Percentiles rank a stretch among this genome's conserved stretches.
Conservation (phyloP, 2,329 filamentous ascomycete genomes). For the Salinomyces thailandicus region DNA sequence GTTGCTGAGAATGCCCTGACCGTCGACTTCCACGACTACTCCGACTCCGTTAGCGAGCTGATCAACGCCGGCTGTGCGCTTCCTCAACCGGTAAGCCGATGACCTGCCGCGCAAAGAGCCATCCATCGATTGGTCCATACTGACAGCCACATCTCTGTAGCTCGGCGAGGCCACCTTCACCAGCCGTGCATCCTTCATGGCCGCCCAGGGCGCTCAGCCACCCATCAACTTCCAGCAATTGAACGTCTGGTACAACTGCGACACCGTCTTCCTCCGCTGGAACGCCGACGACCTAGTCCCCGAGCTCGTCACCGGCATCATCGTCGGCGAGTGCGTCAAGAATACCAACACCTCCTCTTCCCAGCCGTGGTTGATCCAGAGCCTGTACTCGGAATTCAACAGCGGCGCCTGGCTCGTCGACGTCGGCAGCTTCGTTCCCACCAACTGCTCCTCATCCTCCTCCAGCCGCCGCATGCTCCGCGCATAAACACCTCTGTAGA, state of each 20-base stretch:
- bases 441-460: slow-evolving; percentile 12
- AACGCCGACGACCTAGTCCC: slow-evolving; percentile 8
- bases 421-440: slow-evolving; percentile 21
- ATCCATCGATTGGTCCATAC: slow-evolving; percentile 18
- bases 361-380: slow-evolving; percentile 23
- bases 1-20: slow-evolving; percentile 20
- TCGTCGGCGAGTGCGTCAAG: slow-evolving; percentile 18
- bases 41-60: slow-evolving; percentile 25
- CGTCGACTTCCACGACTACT: slow-evolving; percentile 24
- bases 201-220: slow-evolving; percentile 22
- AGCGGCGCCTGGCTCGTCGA: slow-evolving; percentile 25
- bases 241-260: slow-evolving; percentile 24
- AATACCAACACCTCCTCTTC: slow-evolving; percentile 7
- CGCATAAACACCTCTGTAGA: slow-evolving; percentile 4
- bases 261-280: slow-evolving; percentile 23
- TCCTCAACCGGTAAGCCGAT: slow-evolving; percentile 15
- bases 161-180: slow-evolving; percentile 20
- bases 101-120: slow-evolving; percentile 20
- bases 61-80: slow-evolving; percentile 24
- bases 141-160: no score
- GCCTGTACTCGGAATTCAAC: slow-evolving; percentile 27
- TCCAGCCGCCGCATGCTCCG: slow-evolving; percentile 4
- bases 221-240: slow-evolving; percentile 22
- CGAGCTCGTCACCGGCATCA: slow-evolving; percentile 20
- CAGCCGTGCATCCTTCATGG: slow-evolving; percentile 17